Evolutionary conservation across 1,284 basidiomycete genomes (phyloP).

Genomic region (Ceratobasidium sp.): DNA sequence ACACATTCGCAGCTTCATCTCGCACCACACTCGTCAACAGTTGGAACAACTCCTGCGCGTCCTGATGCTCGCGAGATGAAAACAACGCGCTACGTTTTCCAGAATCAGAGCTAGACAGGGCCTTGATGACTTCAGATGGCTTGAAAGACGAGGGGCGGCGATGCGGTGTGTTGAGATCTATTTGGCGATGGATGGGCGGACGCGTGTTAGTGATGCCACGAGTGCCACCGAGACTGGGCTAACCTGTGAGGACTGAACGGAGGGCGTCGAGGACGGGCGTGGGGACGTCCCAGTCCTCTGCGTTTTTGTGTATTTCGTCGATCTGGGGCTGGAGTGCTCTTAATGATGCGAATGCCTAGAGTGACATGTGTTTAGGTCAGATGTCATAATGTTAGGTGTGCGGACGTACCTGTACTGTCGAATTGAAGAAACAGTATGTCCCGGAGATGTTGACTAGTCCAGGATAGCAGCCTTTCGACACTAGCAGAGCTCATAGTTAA

Average conservation of each 20-base stretch:
- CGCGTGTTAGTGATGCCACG: constrained; percentile 37
- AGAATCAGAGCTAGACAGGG: constrained; percentile 69
- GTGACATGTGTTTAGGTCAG: constrained; percentile 32
- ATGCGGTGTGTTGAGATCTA: constrained; percentile 80
- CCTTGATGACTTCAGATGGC: constrained; percentile 77
- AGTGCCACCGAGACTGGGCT: constrained; percentile 50
- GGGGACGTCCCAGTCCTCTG: constrained; percentile 80
- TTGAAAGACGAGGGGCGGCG: constrained; percentile 72
- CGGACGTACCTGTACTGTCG: constrained; percentile 82
- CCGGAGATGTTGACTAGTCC: constrained; percentile 95
- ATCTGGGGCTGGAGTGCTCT: constrained; percentile 82
- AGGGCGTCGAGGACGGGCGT: constrained; percentile 87
- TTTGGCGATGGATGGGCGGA: constrained; percentile 25
- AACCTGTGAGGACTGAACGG: constrained; percentile 74
- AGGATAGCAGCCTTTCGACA: constrained; percentile 70
- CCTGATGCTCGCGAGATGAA: constrained; percentile 90
- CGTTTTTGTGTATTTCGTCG: constrained; percentile 76
- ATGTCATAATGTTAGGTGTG: constrained; percentile 34
- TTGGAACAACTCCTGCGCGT: constrained; percentile 96
- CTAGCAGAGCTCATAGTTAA: background rate
- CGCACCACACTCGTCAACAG: constrained; percentile 89
- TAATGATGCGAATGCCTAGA: constrained; percentile 85
- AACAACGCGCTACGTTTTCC: constrained; percentile 71
- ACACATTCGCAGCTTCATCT: constrained; percentile 77
- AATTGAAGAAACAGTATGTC: constrained; percentile 96